Conservation (phyloP, 1,284 basidiomycete species). For the Cutaneotrichosporon cyanovorans region DNA sequence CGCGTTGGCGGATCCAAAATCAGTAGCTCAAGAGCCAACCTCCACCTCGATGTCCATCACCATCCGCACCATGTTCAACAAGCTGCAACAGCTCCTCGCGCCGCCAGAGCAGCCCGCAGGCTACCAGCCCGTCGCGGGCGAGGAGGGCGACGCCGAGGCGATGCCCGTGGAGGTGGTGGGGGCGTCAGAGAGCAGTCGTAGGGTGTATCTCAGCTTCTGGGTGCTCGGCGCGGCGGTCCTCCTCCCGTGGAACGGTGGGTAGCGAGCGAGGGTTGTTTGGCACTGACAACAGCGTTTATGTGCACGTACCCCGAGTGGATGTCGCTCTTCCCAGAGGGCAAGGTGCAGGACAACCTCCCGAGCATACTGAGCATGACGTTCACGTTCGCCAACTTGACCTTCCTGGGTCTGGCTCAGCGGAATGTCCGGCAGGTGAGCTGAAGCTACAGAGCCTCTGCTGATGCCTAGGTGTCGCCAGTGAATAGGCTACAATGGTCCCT, state of each 20-base stretch:
- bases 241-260: constrained; percentile 44
- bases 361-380: constrained; percentile 38
- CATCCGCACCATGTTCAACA: neutral
- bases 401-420: constrained; percentile 41
- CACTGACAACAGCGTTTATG: constrained; percentile 32
- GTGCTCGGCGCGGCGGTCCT: constrained; percentile 42
- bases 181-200: neutral
- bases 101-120: neutral
- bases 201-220: constrained; percentile 41
- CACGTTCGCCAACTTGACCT: constrained; percentile 43
- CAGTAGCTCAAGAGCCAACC: neutral
- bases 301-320: constrained; percentile 40
- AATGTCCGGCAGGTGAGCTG: constrained; percentile 33
- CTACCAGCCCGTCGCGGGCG: constrained; percentile 3
- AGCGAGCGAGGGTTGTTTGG: too few species aligned
- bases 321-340: constrained; percentile 28
- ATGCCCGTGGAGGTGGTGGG: neutral
- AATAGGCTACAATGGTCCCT: constrained; percentile 32
- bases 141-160: neutral
- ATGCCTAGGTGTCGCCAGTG: constrained; percentile 30
- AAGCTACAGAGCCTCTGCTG: neutral
- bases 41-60: neutral
- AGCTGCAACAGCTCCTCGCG: neutral
- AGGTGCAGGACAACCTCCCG: constrained; percentile 28
- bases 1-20: neutral